Evolutionary conservation across 768 basidiomycete genomes (phyloP), one percentile per base, ranked within the genome.

Genomic region (Suillus americanus): DNA sequence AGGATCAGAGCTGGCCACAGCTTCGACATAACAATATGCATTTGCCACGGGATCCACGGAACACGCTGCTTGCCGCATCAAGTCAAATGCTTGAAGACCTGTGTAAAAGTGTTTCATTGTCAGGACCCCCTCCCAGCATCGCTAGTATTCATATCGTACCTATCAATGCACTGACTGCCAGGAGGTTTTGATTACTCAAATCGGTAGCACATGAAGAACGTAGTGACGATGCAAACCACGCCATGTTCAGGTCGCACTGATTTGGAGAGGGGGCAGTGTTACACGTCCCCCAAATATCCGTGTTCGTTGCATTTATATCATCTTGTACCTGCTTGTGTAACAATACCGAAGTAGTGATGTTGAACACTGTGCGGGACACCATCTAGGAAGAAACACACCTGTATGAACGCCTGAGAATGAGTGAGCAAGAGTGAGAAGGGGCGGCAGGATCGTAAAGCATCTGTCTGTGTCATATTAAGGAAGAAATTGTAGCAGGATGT

Each of bases 261-360:
- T 75, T 79, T 16, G 77, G 72, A 3, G 73, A 70, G 1, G 75
- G 70, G 18, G 72, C 76, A 7, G 91, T 90, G 68, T 92, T 89
- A 74, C 94, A 95, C 0, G 89, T 92, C 3, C 90, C 91, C 88
- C 91, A 92, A 8, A 94, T 71, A 59, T 92, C 79, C 10, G 79
- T 74, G 70, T 94, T 94, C 70, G 92, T 80, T 41, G 82, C 72
- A 1, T 85, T 83, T 46, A 86, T 71, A 75, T 91, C 87, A 3
- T 74, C 71, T 76, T 90, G 89, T 41, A 88, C 87, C 90, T 92
- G 79, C 74, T 74, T 67, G 40, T 25, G 59, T 5, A 18, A 61
- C 60, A 61, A 33, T 10, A 35, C 18, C 10, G 23, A 62, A 25
- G 51, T 4, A n/a, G 20, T 71, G 9, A 62, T 61, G 53, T 35